A percentile compares a stretch with the other conserved stretches of the same genome.
phyloP scores from a whole-genome alignment of 83 land plant species.

The Picea abies region DNA sequence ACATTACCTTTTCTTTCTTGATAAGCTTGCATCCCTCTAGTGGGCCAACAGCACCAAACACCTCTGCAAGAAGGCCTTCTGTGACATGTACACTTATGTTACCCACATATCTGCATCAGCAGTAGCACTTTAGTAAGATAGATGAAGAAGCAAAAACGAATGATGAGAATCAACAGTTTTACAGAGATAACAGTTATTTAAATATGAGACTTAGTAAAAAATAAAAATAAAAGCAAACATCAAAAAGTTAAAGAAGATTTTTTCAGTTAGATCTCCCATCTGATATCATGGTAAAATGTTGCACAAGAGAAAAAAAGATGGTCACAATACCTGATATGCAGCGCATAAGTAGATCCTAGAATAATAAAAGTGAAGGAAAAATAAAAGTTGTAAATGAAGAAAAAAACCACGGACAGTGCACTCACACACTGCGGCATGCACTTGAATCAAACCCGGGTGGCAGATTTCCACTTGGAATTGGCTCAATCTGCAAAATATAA shows the following conservation, averaged over 20 bases:
- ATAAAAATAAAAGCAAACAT: not conserved
- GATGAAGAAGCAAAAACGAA: not conserved
- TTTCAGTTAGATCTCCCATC: not conserved
- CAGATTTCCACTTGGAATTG: conserved; percentile 98
- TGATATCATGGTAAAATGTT: not conserved
- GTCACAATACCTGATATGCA: conserved; percentile 15
- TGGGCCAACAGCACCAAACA: conserved; percentile 72
- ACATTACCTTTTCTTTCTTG: conserved; percentile 65
- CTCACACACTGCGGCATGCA: conserved; percentile 99
- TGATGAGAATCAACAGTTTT: not conserved
- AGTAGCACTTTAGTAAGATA: conserved; percentile 3
- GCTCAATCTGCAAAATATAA: conserved; percentile 95
- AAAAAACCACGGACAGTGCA: conserved; percentile 38
- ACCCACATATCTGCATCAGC: conserved; percentile 78
- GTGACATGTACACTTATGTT: conserved; percentile 82
- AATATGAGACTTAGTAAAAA: not conserved
- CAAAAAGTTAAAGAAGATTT: not conserved
- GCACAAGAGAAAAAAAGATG: conserved; percentile 7
- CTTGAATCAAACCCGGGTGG: conserved; percentile 99
- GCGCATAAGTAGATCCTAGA: not conserved
- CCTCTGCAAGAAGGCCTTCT: conserved; percentile 82
- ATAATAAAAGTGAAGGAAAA: conserved; percentile 18
- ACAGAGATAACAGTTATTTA: not conserved
- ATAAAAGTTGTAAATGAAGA: conserved; percentile 28
- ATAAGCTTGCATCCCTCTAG: conserved; percentile 85